Percentiles rank a stretch among this genome's conserved stretches.
These are phyloP conservation scores for Termitomyces sp. DNA, from an alignment of 768 basidiomycete species.

Conservation along the genomic window DNA sequence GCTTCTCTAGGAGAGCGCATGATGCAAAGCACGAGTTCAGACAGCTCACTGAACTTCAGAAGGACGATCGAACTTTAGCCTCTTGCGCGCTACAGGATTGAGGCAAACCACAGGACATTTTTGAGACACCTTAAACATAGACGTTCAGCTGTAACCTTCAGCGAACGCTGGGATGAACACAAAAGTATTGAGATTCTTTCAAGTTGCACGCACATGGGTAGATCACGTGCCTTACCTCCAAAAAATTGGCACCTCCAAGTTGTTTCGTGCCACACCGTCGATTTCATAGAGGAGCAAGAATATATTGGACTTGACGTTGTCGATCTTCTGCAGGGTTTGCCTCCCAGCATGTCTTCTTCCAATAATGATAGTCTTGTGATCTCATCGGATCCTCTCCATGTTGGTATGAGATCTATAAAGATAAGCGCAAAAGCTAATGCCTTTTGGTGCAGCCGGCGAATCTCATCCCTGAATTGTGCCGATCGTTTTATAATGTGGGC, in stretches of 20 bases:
- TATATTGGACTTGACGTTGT: neutral
- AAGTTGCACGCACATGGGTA: too few species aligned
- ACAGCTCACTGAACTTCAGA: neutral
- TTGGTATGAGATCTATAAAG: conserved; percentile 21
- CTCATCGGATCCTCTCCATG: conserved; percentile 60
- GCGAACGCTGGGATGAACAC: neutral
- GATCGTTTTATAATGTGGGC: conserved; percentile 63
- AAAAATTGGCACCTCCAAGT: neutral
- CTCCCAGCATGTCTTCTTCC: conserved; percentile 15
- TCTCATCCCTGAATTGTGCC: conserved; percentile 81
- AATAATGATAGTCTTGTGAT: conserved; percentile 46
- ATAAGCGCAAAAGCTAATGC: neutral
- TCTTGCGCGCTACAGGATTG: neutral
- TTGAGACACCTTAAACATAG: neutral
- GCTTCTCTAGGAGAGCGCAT: neutral
- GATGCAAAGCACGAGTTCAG: neutral
- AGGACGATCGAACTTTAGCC: neutral
- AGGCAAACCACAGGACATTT: neutral
- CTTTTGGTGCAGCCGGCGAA: conserved; percentile 67
- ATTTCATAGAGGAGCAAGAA: neutral
- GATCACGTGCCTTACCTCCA: conserved; percentile 8
- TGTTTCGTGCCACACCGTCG: neutral
- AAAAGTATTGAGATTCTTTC: neutral
- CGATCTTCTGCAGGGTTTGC: neutral
- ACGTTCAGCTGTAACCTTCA: neutral